Evolutionary conservation across 805 yeast genomes (phyloP).

Genomic region (Cyberlindnera amylophila): DNA sequence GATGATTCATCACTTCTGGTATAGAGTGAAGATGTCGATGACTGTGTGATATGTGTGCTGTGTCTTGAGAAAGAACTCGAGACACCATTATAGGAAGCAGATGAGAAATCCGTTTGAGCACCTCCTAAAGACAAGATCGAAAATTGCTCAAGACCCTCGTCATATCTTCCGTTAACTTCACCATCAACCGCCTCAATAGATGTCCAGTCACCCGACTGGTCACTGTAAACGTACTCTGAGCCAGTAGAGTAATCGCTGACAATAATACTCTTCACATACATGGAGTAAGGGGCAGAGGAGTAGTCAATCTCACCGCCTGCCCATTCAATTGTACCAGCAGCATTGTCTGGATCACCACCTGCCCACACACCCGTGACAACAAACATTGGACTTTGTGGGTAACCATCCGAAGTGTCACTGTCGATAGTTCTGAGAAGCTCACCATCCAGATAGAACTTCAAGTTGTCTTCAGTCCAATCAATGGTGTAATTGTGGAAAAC

Average conservation of each 20-base stretch:
- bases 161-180: conserved; percentile 54
- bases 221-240: conserved; percentile 49
- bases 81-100: conserved; percentile 8
- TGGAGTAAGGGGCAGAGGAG: conserved; percentile 60
- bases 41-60: conserved; percentile 7
- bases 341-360: conserved; percentile 69
- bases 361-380: conserved; percentile 73
- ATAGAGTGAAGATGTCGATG: conserved; percentile 6
- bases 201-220: conserved; percentile 52
- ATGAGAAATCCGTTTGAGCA: conserved; percentile 17
- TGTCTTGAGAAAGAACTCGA: conserved; percentile 13
- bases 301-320: conserved; percentile 76
- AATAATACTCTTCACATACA: conserved; percentile 54
- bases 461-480: conserved; percentile 70
- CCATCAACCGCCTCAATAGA: conserved; percentile 59
- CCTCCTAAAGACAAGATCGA: conserved; percentile 34
- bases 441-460: conserved; percentile 76
- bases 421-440: conserved; percentile 57
- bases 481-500: conserved; percentile 73
- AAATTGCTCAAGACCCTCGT: conserved; percentile 43
- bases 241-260: conserved; percentile 75
- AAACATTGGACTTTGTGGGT: conserved; percentile 89
- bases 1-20: conserved; percentile 3
- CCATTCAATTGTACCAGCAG: conserved; percentile 73
- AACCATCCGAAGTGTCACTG: conserved; percentile 58